Base-by-base conservation (phyloP, 2,329 filamentous ascomycete genomes). In the Fusarium secorum region DNA sequence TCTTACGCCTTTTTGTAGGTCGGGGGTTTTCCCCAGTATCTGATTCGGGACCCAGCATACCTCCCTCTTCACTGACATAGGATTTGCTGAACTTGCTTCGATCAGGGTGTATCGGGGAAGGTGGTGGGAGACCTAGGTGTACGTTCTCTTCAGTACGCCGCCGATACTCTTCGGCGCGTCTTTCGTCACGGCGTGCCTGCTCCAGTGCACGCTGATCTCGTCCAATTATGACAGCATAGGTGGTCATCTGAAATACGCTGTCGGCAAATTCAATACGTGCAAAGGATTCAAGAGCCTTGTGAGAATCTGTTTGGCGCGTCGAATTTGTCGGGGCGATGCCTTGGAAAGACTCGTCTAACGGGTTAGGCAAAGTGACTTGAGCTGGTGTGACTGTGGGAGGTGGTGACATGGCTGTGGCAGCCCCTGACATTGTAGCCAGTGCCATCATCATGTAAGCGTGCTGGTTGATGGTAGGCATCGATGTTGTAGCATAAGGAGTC, bases 201-300 rank as follows among this genome's bases (percentile, higher is more conserved):
- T 85, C 81, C 70, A 89, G 80, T 14, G 89, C 89, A 56, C 84
- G 81, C 74, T 90, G 85, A 79, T 94, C 92, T 66, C 92, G 90
- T 59, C 91, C 92, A 32, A 95, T 88, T 61, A 92, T 87, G 73
- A 94, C 87, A 56, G 88, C 86, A 74, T 90, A 91, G 3, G 91
- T 93, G 55, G 90, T 93, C 89, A 95, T 92, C 80, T 93, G 92
- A 78, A 93, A 94, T 60, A 90, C 87, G 76, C 91, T 91, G 82
- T 95, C 92, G 72, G 87, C 86, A 77, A 95, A 94, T 74, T 90
- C 88, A 66, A 95, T 83, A 56, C 85, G 83, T 45, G 87, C 87
- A 77, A 88, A 89, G 6, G 86, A 88, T 74, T 88, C 85, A 18
- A 89, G 79, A 51, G 80, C 81, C 71, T 84, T 83, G 24, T 80